Conservation (phyloP, 2,329 filamentous ascomycete species). For the Ceratocystis cacaofunesta region DNA sequence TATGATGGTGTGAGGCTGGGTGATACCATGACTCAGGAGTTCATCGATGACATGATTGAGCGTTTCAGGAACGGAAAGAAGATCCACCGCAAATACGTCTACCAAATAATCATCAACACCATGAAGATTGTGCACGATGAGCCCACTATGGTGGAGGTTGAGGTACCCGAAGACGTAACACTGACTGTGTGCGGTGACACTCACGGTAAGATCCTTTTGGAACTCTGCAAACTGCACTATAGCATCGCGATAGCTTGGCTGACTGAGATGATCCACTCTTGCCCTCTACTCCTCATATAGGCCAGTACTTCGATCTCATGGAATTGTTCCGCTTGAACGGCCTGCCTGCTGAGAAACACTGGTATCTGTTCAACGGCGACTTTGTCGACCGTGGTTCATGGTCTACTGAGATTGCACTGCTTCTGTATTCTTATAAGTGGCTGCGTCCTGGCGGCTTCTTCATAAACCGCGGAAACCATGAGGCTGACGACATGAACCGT, state of each 20-base stretch:
- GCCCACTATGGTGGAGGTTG: slow-evolving; percentile 90
- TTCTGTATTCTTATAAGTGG: slow-evolving; percentile 96
- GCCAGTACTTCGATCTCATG: slow-evolving; percentile 94
- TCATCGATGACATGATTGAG: slow-evolving; percentile 93
- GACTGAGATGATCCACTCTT: slow-evolving; percentile 16
- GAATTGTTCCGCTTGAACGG: slow-evolving; percentile 92
- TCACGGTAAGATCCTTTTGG: slow-evolving; percentile 50
- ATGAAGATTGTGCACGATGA: slow-evolving; percentile 84
- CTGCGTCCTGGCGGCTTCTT: slow-evolving; percentile 76
- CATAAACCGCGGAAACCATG: slow-evolving; percentile 94
- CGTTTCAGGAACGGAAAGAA: slow-evolving; percentile 94
- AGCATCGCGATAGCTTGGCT: neutral
- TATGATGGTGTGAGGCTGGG: slow-evolving; percentile 76
- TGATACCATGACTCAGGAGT: slow-evolving; percentile 84
- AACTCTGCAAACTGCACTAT: neutral
- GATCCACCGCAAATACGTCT: slow-evolving; percentile 90
- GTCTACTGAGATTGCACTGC: slow-evolving; percentile 90
- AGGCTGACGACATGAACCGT: slow-evolving; percentile 98
- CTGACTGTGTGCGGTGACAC: slow-evolving; percentile 96
- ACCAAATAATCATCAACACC: slow-evolving; percentile 83
- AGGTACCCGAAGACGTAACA: slow-evolving; percentile 59
- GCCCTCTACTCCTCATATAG: slow-evolving; percentile 29
- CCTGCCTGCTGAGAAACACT: slow-evolving; percentile 67
- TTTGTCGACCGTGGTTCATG: slow-evolving; percentile 96
- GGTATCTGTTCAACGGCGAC: slow-evolving; percentile 96